Percentiles rank a stretch among this genome's conserved stretches.
Evolutionary conservation across 768 basidiomycete species (phyloP).

Genomic region (Nidularia pulvinata): DNA sequence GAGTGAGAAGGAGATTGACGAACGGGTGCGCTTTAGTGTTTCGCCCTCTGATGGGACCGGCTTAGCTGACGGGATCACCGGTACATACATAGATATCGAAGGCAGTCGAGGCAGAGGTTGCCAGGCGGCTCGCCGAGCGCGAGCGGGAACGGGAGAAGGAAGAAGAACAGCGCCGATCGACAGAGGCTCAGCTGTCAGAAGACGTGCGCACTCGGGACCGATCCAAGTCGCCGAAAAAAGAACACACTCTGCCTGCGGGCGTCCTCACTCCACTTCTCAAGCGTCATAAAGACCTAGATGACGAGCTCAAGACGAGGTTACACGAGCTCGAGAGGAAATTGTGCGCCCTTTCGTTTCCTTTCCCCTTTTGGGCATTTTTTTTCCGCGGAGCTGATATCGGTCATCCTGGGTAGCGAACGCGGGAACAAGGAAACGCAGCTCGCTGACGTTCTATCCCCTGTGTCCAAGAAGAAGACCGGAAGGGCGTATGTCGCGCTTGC

Average conservation of each 20-base stretch:
- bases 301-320: constrained; percentile 62
- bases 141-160: constrained; percentile 36
- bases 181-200: constrained; percentile 24
- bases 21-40: constrained; percentile 44
- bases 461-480: constrained; percentile 80
- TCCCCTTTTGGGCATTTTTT: neutral
- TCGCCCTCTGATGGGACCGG: no score
- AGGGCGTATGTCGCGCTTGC: constrained; percentile 85
- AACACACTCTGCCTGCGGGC: constrained; percentile 39
- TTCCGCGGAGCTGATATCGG: neutral
- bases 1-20: constrained; percentile 75
- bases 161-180: constrained; percentile 29
- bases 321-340: constrained; percentile 73
- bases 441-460: constrained; percentile 65
- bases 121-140: constrained; percentile 57
- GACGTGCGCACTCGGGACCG: constrained; percentile 13
- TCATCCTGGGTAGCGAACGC: constrained; percentile 44
- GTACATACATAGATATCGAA: constrained; percentile 53
- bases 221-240: constrained; percentile 30
- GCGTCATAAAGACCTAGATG: constrained; percentile 68
- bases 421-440: constrained; percentile 60
- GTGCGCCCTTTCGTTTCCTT: constrained; percentile 37
- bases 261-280: constrained; percentile 63
- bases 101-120: constrained; percentile 75
- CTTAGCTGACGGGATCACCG: no score